Conservation (phyloP, 345 rosid genomes). For the Arabidopsis thaliana region TAIR10.1 NC_003076.8:15994501-15995000, state of each 20-base stretch:
- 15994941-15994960: conserved; percentile 78
- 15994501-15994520: conserved; percentile 51
- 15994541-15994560: conserved; percentile 21
- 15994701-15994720: background rate
- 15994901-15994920: conserved; percentile 85
- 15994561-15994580: conserved; percentile 42
- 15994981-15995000: conserved; percentile 65
- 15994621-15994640: conserved; percentile 83
- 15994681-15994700: conserved; percentile 50
- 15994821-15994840: conserved; percentile 92
- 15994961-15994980: conserved; percentile 81
- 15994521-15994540: conserved; percentile 22
- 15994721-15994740: background rate
- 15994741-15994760: conserved; percentile 8
- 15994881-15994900: conserved; percentile 94
- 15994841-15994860: conserved; percentile 88
- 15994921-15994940: conserved; percentile 85
- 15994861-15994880: conserved; percentile 89
- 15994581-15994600: conserved; percentile 66
- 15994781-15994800: conserved; percentile 95
- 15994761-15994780: conserved; percentile 84
- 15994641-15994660: conserved; percentile 97
- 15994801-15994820: conserved; percentile 91
- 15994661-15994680: conserved; percentile 88
- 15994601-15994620: conserved; percentile 61